Evolutionary conservation across 202 grass and related monocot genomes (phyloP), one percentile per base, ranked within the genome.

Genomic region (Carex arenaria): DNA sequence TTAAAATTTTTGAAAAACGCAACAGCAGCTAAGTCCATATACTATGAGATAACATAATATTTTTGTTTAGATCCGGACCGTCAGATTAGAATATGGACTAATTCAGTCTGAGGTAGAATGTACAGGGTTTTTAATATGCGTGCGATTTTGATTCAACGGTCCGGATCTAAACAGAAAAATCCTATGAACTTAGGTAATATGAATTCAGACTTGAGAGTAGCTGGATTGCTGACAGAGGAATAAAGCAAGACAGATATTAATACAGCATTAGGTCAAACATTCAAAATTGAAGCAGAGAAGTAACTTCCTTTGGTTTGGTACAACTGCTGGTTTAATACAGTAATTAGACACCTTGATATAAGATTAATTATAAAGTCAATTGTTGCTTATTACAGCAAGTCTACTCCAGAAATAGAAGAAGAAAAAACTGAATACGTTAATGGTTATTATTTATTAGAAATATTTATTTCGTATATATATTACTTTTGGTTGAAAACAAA

Each of bases 331-430:
- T 62, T 78, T 78, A 10, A 12, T 78, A 78, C 15, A 60, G 13
- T 78, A 74, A 3, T 49, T 74, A 78, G 28, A 19, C 26, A 32
- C 47, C 51, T 78, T 42, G 19, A 62, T 59, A 17, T 15, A 79
- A 43, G 28, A 62, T 79, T 36, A 47, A 76, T 30, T 31, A 36
- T 9, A 9, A 61, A 62, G 17, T 11, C 49, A 79, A 79, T 13
- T 18, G 7, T 59, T 79, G 55, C 22, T 79, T 43, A 79, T 79
- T 62, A 62, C 76, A 79, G 14, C 75, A 79, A 61, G 75, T 38
- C 1, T 79, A 42, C 26, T 31, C 3, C 3, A 59, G 54, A 79
- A 61, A 75, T 26, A 63, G 36, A 61, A 60, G 52, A 18, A 28
- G 9, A 18, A 11, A 20, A 5, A 14, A 79, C 10, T 79, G 6